Evolutionary conservation across 768 basidiomycete species (phyloP).

Genomic region (Sistotremastrum suecicum): DNA sequence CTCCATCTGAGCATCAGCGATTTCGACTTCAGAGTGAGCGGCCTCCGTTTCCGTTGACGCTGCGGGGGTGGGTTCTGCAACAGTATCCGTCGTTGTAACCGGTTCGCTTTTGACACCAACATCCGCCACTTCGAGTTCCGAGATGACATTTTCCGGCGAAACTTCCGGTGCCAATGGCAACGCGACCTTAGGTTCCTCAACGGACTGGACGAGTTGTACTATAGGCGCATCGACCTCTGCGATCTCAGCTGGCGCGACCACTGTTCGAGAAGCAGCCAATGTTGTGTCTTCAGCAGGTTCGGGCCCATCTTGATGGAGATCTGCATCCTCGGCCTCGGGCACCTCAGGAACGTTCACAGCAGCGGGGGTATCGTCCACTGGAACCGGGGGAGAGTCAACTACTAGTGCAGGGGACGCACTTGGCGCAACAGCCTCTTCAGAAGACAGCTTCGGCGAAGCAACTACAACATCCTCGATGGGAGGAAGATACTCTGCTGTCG

Average conservation of each 20-base stretch:
- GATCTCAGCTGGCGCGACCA: not conserved
- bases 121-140: not conserved
- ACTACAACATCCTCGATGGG: constrained; percentile 1
- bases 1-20: not conserved
- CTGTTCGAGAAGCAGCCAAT: not conserved
- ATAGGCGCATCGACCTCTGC: not conserved
- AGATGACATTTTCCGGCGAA: constrained; percentile 2
- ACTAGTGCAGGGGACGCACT: not conserved
- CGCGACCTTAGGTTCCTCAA: constrained; percentile 8
- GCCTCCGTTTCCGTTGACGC: constrained; percentile 1
- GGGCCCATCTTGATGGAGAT: not conserved
- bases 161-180: not conserved
- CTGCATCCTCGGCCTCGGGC: constrained; percentile 1
- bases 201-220: constrained; percentile 10
- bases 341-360: not conserved
- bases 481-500: not conserved
- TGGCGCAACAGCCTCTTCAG: not conserved
- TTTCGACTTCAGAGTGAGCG: constrained; percentile 4
- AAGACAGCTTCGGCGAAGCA: not conserved
- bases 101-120: too few species aligned
- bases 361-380: constrained; percentile 1
- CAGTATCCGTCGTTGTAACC: too few species aligned
- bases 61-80: not conserved
- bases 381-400: constrained; percentile 3
- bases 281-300: not conserved